phyloP scores from a whole-genome alignment of 2,329 filamentous ascomycete species.

The Hymenotorrendiella dingleyae region DNA sequence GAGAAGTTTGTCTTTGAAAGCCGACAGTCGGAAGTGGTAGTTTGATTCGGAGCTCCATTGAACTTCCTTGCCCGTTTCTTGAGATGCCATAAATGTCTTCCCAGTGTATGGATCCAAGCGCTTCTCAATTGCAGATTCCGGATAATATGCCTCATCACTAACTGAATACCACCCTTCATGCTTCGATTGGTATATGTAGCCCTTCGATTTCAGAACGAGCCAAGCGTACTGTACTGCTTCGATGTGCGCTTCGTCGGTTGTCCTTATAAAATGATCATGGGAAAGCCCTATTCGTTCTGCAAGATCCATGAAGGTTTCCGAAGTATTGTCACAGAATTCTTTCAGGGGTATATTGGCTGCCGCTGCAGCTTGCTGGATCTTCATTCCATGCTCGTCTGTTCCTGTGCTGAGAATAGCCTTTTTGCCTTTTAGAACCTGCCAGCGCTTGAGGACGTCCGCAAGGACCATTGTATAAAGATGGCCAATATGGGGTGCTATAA shows the following conservation, averaged over 20 bases:
- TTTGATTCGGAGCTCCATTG: slow-evolving; percentile 93
- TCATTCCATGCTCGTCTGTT: slow-evolving; percentile 96
- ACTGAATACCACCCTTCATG: slow-evolving; percentile 97
- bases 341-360: slow-evolving; percentile 67
- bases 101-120: slow-evolving; percentile 75
- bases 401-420: slow-evolving; percentile 76
- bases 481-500: slow-evolving; percentile 79
- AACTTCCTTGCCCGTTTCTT: slow-evolving; percentile 85
- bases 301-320: slow-evolving; percentile 71
- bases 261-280: slow-evolving; percentile 86
- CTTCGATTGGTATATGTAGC: slow-evolving; percentile 75
- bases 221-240: slow-evolving; percentile 87
- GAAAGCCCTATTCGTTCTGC: slow-evolving; percentile 63
- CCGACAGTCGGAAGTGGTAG: slow-evolving; percentile 89
- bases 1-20: slow-evolving; percentile 71
- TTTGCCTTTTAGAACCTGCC: slow-evolving; percentile 70
- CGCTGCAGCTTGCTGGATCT: slow-evolving; percentile 82
- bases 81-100: slow-evolving; percentile 72
- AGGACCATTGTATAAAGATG: slow-evolving; percentile 93
- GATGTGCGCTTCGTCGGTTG: slow-evolving; percentile 76
- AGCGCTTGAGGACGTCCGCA: slow-evolving; percentile 86
- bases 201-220: slow-evolving; percentile 68
- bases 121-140: slow-evolving; percentile 65
- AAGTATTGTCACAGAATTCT: slow-evolving; percentile 82
- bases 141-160: slow-evolving; percentile 95